These are phyloP conservation scores for Cladosporium sp. DNA, from an alignment of 2,329 filamentous ascomycete species.

Conservation along the genomic window DNA sequence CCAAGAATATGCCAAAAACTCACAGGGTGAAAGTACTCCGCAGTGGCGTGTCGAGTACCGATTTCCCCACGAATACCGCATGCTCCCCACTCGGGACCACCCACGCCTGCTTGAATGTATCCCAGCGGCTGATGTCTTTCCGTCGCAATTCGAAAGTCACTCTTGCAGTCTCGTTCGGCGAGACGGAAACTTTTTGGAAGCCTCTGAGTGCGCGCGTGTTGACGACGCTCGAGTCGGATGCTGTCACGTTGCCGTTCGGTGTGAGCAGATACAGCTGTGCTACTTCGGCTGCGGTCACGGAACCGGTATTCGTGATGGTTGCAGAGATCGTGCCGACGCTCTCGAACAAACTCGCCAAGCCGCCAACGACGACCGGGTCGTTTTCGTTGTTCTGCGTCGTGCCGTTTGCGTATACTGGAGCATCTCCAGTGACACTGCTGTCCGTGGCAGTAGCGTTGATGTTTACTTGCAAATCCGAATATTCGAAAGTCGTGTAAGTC, in stretches of 20 bases:
- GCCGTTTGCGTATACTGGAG: constrained; percentile 26
- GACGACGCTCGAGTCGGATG: constrained; percentile 49
- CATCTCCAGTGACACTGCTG: constrained; percentile 13
- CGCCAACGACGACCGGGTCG: constrained; percentile 22
- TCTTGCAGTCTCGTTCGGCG: constrained; percentile 27
- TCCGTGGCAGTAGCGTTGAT: constrained; percentile 26
- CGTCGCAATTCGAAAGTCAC: constrained; percentile 37
- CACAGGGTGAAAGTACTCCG: constrained; percentile 19
- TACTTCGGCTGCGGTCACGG: constrained; percentile 48
- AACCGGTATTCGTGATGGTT: constrained; percentile 50
- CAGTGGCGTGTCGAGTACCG: constrained; percentile 32
- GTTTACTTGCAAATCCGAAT: constrained; percentile 25
- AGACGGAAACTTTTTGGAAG: constrained; percentile 29
- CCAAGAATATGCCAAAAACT: background rate
- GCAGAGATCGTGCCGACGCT: constrained; percentile 46
- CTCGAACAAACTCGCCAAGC: constrained; percentile 42
- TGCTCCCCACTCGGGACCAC: constrained; percentile 43
- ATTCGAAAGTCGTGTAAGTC: constrained; percentile 35
- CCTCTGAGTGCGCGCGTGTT: constrained; percentile 29
- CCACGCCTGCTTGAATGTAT: constrained; percentile 47
- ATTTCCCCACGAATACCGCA: constrained; percentile 44
- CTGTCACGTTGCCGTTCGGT: constrained; percentile 45
- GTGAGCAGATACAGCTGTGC: constrained; percentile 44
- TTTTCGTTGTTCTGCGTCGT: constrained; percentile 26
- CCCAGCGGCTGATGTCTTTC: constrained; percentile 49